Evolutionary conservation across 1,284 basidiomycete species (phyloP), one percentile per base, ranked within the genome.

Genomic region (Malassezia nana): DNA sequence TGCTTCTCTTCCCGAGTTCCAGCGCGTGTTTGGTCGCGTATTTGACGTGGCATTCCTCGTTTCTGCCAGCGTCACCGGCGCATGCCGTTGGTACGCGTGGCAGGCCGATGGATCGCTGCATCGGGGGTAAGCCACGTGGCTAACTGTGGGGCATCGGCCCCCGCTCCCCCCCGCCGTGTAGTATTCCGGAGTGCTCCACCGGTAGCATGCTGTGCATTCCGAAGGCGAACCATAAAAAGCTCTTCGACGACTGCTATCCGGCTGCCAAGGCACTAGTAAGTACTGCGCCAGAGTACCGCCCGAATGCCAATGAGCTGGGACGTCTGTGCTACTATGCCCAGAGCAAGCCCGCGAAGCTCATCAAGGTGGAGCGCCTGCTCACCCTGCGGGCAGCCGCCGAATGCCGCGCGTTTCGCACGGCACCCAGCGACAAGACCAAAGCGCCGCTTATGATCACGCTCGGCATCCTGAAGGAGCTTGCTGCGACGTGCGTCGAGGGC

Each of bases 211-310:
- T 69, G 64, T 73, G 69, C 51, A 63, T 75, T 29, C 71, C 88
- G 75, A 84, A 84, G 58, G 83, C 87, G 58, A 84, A 87, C 77
- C 89, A 91, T 77, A 81, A 87, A 69, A 82, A 83, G 62, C 84
- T 94, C 58, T 82, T 96, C 69, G 81, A 83, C 55, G 84, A 87
- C 52, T 95, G 90, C 76, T 96, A 94, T 75, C 92, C 92, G 6
- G 81, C 85, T 2, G 78, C 83, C 52, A 86, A 89, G 62, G 81
- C 84, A 8, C 80, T 92, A 40, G 76, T 84, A 43, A 82, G 84
- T 26, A 80, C 86, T 8, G 85, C 81, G 24, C 84, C 87, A 30
- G 85, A 87, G 51, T 92, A 84, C 51, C 59, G 69, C 28, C 70
- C 73, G 43, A 74, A 72, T 52, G 58, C 64, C 43, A 90, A 94